Evolutionary conservation across 257 asterid genomes (phyloP).

Genomic region (Primulina huaijiensis): DNA sequence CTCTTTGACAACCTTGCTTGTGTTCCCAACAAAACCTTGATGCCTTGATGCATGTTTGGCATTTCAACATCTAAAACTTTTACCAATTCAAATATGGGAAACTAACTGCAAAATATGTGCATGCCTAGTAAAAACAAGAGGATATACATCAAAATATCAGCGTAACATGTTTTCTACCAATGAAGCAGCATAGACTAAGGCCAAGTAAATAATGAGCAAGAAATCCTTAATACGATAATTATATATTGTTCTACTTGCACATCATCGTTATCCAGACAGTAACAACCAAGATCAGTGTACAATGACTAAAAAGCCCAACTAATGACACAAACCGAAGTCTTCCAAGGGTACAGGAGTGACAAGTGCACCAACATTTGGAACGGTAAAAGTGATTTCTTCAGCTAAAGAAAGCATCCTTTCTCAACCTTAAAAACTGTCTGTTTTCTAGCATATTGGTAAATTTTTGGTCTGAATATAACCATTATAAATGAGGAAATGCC

Average conservation of each 20-base stretch:
- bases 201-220: not conserved
- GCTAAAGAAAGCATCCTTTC: not conserved
- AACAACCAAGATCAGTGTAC: not conserved
- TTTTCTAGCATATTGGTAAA: too few species aligned
- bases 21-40: not conserved
- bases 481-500: not conserved
- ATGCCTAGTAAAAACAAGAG: not conserved
- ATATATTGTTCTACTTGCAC: not conserved
- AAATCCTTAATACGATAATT: not conserved
- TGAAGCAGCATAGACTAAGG: not conserved
- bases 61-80: not conserved
- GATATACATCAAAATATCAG: not conserved
- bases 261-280: not conserved
- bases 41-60: not conserved
- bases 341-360: not conserved
- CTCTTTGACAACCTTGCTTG: not conserved
- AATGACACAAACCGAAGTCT: not conserved
- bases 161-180: not conserved
- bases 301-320: not conserved
- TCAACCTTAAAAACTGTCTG: too few species aligned
- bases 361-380: not conserved
- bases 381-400: not conserved
- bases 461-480: not conserved
- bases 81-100: not conserved
- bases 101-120: not conserved